Evolutionary conservation across 108 stramenopile genomes (phyloP).

Genomic region (Schizochytrium sp.): DNA sequence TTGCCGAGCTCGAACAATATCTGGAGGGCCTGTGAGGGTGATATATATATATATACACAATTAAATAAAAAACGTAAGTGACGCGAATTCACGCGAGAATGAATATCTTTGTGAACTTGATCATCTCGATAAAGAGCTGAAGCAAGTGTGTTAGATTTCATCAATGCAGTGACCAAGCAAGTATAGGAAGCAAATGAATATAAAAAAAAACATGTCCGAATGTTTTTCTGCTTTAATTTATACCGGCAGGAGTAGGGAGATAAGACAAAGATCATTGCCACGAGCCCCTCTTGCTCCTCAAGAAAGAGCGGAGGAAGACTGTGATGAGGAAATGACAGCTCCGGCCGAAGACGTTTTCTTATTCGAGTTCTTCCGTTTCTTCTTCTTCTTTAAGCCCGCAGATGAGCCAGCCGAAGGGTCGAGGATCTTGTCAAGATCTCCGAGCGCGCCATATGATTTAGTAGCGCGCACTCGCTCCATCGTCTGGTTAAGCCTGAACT

Average conservation of each 20-base stretch:
- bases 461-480: background rate
- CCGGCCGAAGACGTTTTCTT: background rate
- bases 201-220: too few relatives aligned
- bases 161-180: too few relatives aligned
- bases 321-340: background rate
- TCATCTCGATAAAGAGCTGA: too few relatives aligned
- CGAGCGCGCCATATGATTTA: background rate
- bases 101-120: background rate
- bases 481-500: background rate
- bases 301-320: too few relatives aligned
- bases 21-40: background rate
- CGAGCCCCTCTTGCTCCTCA: too few relatives aligned
- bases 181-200: too few relatives aligned
- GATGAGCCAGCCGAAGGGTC: background rate
- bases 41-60: background rate
- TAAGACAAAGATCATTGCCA: too few relatives aligned
- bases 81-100: background rate
- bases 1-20: background rate
- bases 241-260: too few relatives aligned
- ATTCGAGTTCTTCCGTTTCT: background rate
- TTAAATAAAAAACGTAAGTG: background rate
- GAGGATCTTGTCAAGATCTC: background rate
- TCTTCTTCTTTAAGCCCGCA: background rate
- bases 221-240: too few relatives aligned
- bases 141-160: too few relatives aligned